Percentiles rank a stretch among this genome's conserved stretches.
Evolutionary conservation across 371 early-diverging fungal species (phyloP).

Genomic region (Actinomucor elegans): DNA sequence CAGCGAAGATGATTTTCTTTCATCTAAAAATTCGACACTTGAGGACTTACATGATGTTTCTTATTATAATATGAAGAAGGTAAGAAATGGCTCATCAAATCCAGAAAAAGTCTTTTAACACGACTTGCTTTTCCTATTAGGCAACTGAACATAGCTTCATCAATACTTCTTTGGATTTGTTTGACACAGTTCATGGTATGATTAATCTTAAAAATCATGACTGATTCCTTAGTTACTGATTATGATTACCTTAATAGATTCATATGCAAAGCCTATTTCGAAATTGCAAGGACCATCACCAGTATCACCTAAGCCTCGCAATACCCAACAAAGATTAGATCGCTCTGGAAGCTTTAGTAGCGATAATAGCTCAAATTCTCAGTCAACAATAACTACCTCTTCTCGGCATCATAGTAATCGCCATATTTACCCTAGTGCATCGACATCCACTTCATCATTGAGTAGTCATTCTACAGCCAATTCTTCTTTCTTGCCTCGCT

Average conservation of each 20-base stretch:
- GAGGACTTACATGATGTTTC: not conserved
- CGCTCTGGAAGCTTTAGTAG: constrained; percentile 24
- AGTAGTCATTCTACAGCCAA: constrained; percentile 17
- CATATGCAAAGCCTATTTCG: not conserved
- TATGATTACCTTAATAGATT: not conserved
- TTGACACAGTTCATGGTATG: constrained; percentile 8
- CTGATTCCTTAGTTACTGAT: not conserved
- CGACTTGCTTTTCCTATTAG: not conserved
- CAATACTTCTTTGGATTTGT: not conserved
- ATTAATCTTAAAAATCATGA: not conserved
- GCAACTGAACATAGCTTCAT: constrained; percentile 6
- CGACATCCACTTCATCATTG: constrained; percentile 21
- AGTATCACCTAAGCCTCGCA: constrained; percentile 1
- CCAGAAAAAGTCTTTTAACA: no score
- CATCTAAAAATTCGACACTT: constrained; percentile 1
- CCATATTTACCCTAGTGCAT: constrained; percentile 9
- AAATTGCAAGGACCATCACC: constrained; percentile 4
- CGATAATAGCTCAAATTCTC: constrained; percentile 19
- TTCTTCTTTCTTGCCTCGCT: constrained; percentile 8
- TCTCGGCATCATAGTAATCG: not conserved
- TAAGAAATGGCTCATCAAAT: no score
- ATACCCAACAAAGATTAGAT: not conserved
- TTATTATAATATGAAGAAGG: not conserved
- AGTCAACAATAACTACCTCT: constrained; percentile 9
- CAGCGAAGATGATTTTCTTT: not conserved